Evolutionary conservation across 2,329 filamentous ascomycete species (phyloP).

Genomic region (Scedosporium apiospermum): DNA sequence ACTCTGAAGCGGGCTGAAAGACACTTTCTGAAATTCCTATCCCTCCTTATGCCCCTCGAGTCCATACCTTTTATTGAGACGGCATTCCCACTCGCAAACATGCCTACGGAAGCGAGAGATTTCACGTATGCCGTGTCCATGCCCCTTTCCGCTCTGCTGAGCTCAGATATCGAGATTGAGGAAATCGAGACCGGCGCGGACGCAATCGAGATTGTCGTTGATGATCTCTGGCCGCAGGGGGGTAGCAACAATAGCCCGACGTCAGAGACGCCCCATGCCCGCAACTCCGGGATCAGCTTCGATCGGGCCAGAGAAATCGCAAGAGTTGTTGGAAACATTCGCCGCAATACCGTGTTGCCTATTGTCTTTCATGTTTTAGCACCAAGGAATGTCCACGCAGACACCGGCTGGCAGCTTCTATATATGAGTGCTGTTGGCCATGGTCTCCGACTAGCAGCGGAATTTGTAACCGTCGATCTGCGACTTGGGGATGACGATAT

Average conservation of each 20-base stretch:
- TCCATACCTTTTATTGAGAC: slow-evolving; percentile 51
- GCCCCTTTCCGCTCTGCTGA: slow-evolving; percentile 45
- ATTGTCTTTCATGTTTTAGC: slow-evolving; percentile 42
- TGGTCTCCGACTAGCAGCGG: slow-evolving; percentile 50
- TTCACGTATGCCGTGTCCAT: slow-evolving; percentile 62
- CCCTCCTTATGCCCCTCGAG: slow-evolving; percentile 45
- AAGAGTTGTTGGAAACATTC: slow-evolving; percentile 47
- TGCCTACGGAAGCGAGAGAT: slow-evolving; percentile 48
- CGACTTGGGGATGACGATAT: slow-evolving; percentile 43
- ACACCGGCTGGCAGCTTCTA: slow-evolving; percentile 14
- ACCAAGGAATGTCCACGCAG: slow-evolving; percentile 7
- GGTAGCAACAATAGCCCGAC: not conserved
- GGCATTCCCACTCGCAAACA: slow-evolving; percentile 54
- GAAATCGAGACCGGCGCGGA: slow-evolving; percentile 58
- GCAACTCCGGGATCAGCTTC: slow-evolving; percentile 13
- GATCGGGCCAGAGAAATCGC: slow-evolving; percentile 42
- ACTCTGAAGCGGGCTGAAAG: slow-evolving; percentile 59
- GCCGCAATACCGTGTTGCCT: slow-evolving; percentile 52
- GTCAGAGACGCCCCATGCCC: not conserved
- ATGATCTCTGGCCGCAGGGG: slow-evolving; percentile 1
- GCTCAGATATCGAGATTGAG: slow-evolving; percentile 48
- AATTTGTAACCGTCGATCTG: slow-evolving; percentile 55
- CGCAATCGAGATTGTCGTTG: slow-evolving; percentile 53
- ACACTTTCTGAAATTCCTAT: slow-evolving; percentile 61
- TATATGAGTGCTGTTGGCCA: slow-evolving; percentile 52